Evolutionary conservation across 169 alveolate species (phyloP).

Genomic region (Eimeria falciformis): DNA sequence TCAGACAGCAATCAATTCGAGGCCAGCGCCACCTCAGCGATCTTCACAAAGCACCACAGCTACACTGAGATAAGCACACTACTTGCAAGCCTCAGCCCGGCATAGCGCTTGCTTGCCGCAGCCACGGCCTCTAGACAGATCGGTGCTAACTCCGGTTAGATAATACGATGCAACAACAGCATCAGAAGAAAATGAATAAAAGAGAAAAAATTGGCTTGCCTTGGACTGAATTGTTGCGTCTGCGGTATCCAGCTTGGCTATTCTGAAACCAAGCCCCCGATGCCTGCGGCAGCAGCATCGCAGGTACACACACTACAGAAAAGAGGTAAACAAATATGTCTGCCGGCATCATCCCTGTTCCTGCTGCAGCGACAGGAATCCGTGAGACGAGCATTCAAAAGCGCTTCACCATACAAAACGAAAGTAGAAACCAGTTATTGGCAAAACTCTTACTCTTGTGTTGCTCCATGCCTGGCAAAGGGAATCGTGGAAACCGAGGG

Average conservation of each 20-base stretch:
- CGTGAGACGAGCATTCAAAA: too few relatives aligned
- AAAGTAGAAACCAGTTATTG: too few relatives aligned
- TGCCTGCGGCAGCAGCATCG: slow-evolving; percentile 40
- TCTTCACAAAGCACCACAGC: too few relatives aligned
- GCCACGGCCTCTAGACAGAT: too few relatives aligned
- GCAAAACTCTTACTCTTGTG: slow-evolving; percentile 38
- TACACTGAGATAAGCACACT: too few relatives aligned
- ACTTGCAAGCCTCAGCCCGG: too few relatives aligned
- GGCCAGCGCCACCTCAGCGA: too few relatives aligned
- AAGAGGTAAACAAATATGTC: neutral
- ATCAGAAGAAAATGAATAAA: neutral
- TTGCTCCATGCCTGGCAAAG: neutral
- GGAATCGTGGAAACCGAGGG: neutral
- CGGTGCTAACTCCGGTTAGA: neutral
- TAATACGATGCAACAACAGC: neutral
- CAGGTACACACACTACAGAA: neutral
- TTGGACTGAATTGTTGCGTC: slow-evolving; percentile 26
- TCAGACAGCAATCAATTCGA: too few relatives aligned
- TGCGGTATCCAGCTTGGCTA: slow-evolving; percentile 37
- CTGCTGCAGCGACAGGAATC: neutral
- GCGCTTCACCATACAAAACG: too few relatives aligned
- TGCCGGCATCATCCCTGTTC: too few relatives aligned
- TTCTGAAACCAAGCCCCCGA: slow-evolving; percentile 5
- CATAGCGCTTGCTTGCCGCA: too few relatives aligned
- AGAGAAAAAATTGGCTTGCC: neutral